These are phyloP conservation scores for Suillus cothurnatus DNA, from an alignment of 768 basidiomycete genomes.

Conservation along the genomic window DNA sequence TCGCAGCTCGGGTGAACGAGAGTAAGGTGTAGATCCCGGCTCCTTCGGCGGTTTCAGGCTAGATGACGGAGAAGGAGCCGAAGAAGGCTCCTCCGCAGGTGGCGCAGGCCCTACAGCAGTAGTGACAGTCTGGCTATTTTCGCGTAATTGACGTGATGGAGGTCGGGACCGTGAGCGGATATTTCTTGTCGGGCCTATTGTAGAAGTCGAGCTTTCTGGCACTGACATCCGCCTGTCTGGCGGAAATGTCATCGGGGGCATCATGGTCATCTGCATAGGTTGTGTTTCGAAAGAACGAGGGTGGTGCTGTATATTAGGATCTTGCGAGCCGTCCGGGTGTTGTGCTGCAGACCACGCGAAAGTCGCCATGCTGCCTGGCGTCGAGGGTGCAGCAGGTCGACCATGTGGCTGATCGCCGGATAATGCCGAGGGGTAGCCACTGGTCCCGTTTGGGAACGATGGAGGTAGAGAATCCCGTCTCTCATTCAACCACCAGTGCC, in stretches of 20 bases:
- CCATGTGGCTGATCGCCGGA: conserved; percentile 66
- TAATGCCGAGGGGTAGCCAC: conserved; percentile 55
- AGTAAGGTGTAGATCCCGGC: conserved; percentile 76
- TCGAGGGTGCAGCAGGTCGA: conserved; percentile 56
- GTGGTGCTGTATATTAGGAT: conserved; percentile 43
- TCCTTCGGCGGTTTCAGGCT: conserved; percentile 46
- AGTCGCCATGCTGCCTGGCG: conserved; percentile 62
- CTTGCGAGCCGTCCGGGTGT: conserved; percentile 48
- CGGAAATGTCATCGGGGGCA: conserved; percentile 58
- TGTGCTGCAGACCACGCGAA: conserved; percentile 71
- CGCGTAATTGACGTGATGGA: conserved; percentile 61
- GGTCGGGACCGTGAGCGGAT: conserved; percentile 72
- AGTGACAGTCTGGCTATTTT: conserved; percentile 42
- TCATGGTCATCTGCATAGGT: conserved; percentile 48
- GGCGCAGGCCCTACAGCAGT: conserved; percentile 37
- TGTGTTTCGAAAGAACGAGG: conserved; percentile 52
- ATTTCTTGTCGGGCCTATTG: conserved; percentile 50
- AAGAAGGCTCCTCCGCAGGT: conserved; percentile 43
- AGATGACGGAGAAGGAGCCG: conserved; percentile 38
- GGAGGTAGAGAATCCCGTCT: conserved; percentile 77
- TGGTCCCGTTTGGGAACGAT: conserved; percentile 58
- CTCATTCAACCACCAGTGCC: conserved; percentile 64
- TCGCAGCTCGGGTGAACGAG: conserved; percentile 91
- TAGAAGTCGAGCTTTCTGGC: conserved; percentile 54
- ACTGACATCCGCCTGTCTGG: conserved; percentile 80